A percentile compares a stretch with the other conserved stretches of the same genome.
Evolutionary conservation across 768 basidiomycete genomes (phyloP).

Genomic region (Russula virescens): DNA sequence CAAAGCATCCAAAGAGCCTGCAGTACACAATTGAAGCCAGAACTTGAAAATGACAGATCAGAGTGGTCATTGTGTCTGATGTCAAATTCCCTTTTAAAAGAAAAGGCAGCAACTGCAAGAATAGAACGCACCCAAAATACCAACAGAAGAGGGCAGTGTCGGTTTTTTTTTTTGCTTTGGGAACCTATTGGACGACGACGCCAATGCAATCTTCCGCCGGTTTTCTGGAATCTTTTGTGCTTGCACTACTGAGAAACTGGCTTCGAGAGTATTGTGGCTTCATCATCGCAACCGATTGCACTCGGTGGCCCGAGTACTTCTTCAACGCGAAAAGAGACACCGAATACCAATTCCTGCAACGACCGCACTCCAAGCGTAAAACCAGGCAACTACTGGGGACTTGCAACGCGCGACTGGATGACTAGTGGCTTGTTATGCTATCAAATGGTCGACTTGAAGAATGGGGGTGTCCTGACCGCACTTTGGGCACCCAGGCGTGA

Average conservation of each 20-base stretch:
- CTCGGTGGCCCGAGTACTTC: not conserved
- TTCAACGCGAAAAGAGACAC: not conserved
- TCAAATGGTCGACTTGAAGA: not conserved
- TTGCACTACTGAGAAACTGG: not conserved
- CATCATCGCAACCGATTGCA: not conserved
- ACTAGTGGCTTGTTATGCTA: not conserved
- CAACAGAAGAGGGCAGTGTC: not conserved
- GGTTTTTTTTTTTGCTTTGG: not conserved
- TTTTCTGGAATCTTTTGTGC: not conserved
- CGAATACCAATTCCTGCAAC: not conserved
- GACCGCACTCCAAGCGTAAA: not conserved
- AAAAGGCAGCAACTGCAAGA: not conserved
- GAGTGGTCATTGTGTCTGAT: not conserved
- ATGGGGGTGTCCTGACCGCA: too few species aligned
- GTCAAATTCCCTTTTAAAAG: not conserved
- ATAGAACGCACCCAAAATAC: not conserved
- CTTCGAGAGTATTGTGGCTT: not conserved
- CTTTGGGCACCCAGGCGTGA: not conserved
- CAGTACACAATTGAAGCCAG: not conserved
- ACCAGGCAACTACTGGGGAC: too few species aligned
- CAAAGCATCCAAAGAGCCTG: not conserved
- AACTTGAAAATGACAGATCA: not conserved
- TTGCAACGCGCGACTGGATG: not conserved
- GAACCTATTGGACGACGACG: not conserved
- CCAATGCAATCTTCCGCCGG: not conserved